These are phyloP conservation scores for Proliferodiscus dingleyae DNA, from an alignment of 2,329 filamentous ascomycete species.

Conservation along the genomic window DNA sequence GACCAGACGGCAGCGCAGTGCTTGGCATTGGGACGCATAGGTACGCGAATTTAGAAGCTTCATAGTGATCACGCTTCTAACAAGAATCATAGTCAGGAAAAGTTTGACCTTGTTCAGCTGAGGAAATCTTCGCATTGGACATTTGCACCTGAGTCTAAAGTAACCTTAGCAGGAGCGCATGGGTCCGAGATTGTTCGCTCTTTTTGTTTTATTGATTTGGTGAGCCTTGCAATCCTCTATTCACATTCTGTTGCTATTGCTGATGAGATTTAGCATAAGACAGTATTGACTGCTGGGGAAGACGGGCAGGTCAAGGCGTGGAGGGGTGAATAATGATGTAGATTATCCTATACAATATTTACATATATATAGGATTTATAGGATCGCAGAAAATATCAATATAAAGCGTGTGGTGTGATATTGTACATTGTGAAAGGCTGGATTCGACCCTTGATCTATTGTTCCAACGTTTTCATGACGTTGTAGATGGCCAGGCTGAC, in stretches of 20 bases:
- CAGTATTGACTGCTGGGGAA: conserved; percentile 36
- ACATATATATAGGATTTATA: no score
- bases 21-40: conserved; percentile 64
- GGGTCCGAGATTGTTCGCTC: conserved; percentile 58
- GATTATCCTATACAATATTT: no score
- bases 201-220: conserved; percentile 59
- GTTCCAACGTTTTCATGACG: no score
- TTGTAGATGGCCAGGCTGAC: neutral
- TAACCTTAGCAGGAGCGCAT: conserved; percentile 58
- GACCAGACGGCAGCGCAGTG: conserved; percentile 55
- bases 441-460: no score
- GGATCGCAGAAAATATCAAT: no score
- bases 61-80: neutral
- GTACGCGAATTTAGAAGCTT: conserved; percentile 38
- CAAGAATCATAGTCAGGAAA: conserved; percentile 41
- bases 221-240: conserved; percentile 20
- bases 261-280: conserved; percentile 23
- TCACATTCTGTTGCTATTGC: conserved; percentile 3
- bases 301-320: conserved; percentile 37
- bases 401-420: no score
- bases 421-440: no score
- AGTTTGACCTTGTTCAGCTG: conserved; percentile 57
- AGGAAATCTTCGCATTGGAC: conserved; percentile 48
- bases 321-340: conserved; percentile 26
- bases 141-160: conserved; percentile 49